Base-by-base conservation (phyloP, 1,284 basidiomycete species). In the Pseudozyma sp. region DNA sequence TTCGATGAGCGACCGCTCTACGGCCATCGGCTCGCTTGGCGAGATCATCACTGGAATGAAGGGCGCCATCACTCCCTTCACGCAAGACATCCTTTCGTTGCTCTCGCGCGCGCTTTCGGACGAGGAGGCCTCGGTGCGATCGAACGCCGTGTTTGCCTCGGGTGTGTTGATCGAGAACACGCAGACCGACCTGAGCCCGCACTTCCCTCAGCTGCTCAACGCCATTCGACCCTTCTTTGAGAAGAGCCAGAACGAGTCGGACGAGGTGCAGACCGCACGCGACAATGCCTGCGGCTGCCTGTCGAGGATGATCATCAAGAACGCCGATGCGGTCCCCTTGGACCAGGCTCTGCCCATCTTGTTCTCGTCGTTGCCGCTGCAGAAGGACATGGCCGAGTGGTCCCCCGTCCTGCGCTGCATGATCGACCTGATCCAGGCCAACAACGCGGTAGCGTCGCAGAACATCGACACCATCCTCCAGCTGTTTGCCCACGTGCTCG, bases 261-360 rank as follows among this genome's bases (percentile, higher is more conserved):
- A 89, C 34, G 85, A 92, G 10, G 88, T 88, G 48, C 86, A 92
- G 73, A 95, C 94, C 79, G 94, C 95, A 17, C 91, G 92, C 66
- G 97, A 99, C 86, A 99, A 99, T 84, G 97, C 97, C 11, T 90
- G 92, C 33, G 97, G 97, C 56, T 94, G 94, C 50, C 91, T 99
- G 57, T 90, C 90, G 5, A 91, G 97, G 33, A 89, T 99, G 86
- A 91, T 99, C 81, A 85, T 90, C 79, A 92, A 92, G 85, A 95
- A 94, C 85, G 87, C 89, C 6, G 85, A 87, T 6, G 93, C 92
- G 5, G 86, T 99, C 29, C 97, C 97, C 24, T 89, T 99, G 46
- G 94, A 95, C 63, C 85, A 87, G 81, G 94, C 96, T 46, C 88
- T 98, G 31, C 93, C 94, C 1, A 88, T 94, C 57, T 89, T 98